phyloP scores from a whole-genome alignment of 148 eudicot genomes.

The Drosera capensis region DNA sequence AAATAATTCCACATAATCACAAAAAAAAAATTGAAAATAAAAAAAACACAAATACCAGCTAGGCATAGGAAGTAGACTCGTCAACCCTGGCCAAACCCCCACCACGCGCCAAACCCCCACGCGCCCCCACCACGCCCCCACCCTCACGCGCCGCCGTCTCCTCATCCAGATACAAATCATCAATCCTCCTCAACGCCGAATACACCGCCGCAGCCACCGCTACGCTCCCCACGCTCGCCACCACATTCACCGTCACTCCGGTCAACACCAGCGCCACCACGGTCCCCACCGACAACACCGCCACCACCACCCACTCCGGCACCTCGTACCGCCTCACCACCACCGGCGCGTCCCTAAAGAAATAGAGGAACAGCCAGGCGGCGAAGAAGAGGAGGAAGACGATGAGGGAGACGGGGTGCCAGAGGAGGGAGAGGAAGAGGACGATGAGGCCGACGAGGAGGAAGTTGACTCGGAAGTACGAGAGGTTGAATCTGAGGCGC shows the following conservation, averaged over 20 bases:
- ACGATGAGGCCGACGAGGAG: slow-evolving; percentile 30
- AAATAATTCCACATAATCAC: background rate
- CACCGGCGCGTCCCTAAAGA: slow-evolving; percentile 60
- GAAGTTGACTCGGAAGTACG: slow-evolving; percentile 65
- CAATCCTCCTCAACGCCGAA: slow-evolving; percentile 40
- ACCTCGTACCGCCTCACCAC: slow-evolving; percentile 20
- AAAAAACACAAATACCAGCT: background rate
- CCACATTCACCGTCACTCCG: slow-evolving; percentile 29
- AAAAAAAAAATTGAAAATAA: background rate
- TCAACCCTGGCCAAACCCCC: background rate
- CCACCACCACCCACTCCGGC: slow-evolving; percentile 35
- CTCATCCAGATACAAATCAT: slow-evolving; percentile 47
- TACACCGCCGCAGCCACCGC: slow-evolving; percentile 31
- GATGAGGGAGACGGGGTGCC: slow-evolving; percentile 78
- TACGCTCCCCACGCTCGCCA: slow-evolving; percentile 25
- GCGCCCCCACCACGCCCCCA: slow-evolving; percentile 9
- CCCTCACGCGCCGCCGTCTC: slow-evolving; percentile 32
- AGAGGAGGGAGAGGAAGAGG: slow-evolving; percentile 59
- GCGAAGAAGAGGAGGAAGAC: slow-evolving; percentile 42
- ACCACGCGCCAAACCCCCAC: slow-evolving; percentile 18
- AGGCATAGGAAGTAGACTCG: slow-evolving; percentile 3
- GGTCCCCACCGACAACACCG: slow-evolving; percentile 32
- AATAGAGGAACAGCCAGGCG: slow-evolving; percentile 62
- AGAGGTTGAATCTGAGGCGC: slow-evolving; percentile 37
- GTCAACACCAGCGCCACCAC: slow-evolving; percentile 35